Percentiles rank a stretch among this genome's conserved stretches.
These are phyloP conservation scores for Macrolepiota albuminosa DNA, from an alignment of 768 basidiomycete genomes.

Conservation along the genomic window DNA sequence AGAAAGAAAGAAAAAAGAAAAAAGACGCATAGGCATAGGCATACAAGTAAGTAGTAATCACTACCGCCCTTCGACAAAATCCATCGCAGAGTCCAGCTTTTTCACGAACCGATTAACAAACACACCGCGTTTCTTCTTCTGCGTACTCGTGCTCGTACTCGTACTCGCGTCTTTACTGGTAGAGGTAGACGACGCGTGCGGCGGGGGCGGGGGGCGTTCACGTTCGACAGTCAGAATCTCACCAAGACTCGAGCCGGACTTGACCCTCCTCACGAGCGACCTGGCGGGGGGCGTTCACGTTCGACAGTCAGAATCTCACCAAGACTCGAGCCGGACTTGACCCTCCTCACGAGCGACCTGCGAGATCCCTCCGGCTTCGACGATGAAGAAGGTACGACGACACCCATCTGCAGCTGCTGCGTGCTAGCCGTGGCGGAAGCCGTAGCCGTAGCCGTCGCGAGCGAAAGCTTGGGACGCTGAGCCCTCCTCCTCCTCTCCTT, in stretches of 20 bases:
- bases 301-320: constrained; percentile 6
- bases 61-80: constrained; percentile 21
- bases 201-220: too few species aligned
- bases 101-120: constrained; percentile 31
- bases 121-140: constrained; percentile 29
- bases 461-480: constrained; percentile 26
- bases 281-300: not conserved
- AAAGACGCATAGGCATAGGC: too few species aligned
- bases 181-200: too few species aligned
- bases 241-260: constrained; percentile 29
- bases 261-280: constrained; percentile 26
- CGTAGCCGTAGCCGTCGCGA: constrained; percentile 16
- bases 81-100: constrained; percentile 24
- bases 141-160: not conserved
- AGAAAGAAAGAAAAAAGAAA: too few species aligned
- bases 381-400: too few species aligned
- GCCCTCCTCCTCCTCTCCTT: constrained; percentile 8
- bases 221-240: constrained; percentile 1
- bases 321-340: constrained; percentile 31
- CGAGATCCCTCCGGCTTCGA: constrained; percentile 3
- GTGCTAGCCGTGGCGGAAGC: constrained; percentile 13
- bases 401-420: not conserved
- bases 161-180: not conserved
- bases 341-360: constrained; percentile 24
- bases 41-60: too few species aligned